Percentiles rank a stretch among this genome's conserved stretches.
phyloP scores from a whole-genome alignment of 2,329 filamentous ascomycete species.

The Dryadomyces quercivorus region DNA sequence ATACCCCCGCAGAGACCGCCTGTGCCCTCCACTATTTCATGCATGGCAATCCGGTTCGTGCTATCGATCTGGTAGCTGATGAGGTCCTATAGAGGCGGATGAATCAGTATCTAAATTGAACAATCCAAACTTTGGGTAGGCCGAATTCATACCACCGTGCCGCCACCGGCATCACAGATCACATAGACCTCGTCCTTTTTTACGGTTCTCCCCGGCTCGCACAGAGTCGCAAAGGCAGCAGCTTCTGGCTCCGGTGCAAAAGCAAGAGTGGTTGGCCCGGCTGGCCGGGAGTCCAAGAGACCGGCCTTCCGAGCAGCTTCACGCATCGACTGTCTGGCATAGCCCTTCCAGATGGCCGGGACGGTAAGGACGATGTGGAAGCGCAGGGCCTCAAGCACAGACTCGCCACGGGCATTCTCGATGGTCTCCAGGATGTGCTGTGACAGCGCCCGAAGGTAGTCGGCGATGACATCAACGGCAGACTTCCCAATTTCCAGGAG shows the following conservation, averaged over 20 bases:
- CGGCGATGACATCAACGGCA: neutral
- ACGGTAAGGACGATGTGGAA: neutral
- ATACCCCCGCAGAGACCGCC: neutral
- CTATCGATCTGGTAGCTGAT: neutral
- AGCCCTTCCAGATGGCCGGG: neutral
- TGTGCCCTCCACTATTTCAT: neutral
- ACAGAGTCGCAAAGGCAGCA: neutral
- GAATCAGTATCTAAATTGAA: neutral
- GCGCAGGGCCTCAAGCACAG: neutral
- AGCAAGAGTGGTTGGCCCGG: neutral
- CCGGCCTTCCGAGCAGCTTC: neutral
- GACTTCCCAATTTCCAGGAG: neutral
- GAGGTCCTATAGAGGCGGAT: neutral
- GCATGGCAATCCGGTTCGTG: neutral
- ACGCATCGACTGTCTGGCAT: neutral
- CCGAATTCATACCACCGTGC: neutral
- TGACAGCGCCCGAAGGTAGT: neutral
- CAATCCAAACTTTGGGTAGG: too few species aligned
- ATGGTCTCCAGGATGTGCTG: neutral
- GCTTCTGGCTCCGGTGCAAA: neutral
- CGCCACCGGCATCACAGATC: neutral
- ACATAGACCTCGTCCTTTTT: neutral
- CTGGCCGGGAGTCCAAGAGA: neutral
- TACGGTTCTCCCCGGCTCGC: neutral
- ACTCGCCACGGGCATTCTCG: neutral